Conservation (phyloP, 164 flowering plant genomes). For the Taxillus chinensis region DNA sequence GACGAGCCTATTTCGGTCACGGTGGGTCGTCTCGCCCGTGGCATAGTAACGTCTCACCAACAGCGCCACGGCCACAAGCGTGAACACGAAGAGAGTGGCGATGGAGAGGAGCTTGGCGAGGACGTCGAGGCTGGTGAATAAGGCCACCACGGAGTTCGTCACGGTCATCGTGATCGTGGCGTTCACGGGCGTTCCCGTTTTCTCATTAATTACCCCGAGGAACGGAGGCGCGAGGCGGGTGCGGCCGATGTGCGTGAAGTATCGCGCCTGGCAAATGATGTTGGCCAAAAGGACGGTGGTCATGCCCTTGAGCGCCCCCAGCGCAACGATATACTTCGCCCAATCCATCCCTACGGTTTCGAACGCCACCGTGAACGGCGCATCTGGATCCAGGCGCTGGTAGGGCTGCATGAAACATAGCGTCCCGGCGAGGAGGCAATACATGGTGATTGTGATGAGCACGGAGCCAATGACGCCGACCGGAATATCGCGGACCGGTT, state of each 20-base stretch:
- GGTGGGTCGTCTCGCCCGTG: conserved; percentile 21
- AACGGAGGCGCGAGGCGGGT: conserved; percentile 76
- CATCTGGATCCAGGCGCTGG: conserved; percentile 23
- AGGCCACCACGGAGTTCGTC: conserved; percentile 32
- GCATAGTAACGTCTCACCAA: conserved; percentile 47
- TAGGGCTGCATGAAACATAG: conserved; percentile 45
- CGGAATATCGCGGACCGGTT: conserved; percentile 49
- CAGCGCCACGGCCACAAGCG: conserved; percentile 42
- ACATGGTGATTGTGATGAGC: conserved; percentile 19
- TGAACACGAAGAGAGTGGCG: conserved; percentile 50
- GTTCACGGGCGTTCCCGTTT: conserved; percentile 34
- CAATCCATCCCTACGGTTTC: conserved; percentile 39
- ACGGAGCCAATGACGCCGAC: conserved; percentile 48
- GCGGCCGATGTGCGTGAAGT: conserved; percentile 71
- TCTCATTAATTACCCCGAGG: conserved; percentile 22
- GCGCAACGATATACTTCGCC: conserved; percentile 62
- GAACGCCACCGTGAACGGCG: conserved; percentile 56
- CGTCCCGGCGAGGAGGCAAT: conserved; percentile 31
- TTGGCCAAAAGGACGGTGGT: conserved; percentile 48
- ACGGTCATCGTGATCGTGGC: conserved; percentile 46
- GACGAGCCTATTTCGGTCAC: conserved; percentile 29
- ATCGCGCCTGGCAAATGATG: conserved; percentile 67
- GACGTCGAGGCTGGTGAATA: conserved; percentile 44
- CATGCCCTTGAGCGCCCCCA: conserved; percentile 63
- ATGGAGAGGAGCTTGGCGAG: conserved; percentile 47